phyloP scores from a whole-genome alignment of 2,329 filamentous ascomycete species.

The Hypoxylon sp. region DNA sequence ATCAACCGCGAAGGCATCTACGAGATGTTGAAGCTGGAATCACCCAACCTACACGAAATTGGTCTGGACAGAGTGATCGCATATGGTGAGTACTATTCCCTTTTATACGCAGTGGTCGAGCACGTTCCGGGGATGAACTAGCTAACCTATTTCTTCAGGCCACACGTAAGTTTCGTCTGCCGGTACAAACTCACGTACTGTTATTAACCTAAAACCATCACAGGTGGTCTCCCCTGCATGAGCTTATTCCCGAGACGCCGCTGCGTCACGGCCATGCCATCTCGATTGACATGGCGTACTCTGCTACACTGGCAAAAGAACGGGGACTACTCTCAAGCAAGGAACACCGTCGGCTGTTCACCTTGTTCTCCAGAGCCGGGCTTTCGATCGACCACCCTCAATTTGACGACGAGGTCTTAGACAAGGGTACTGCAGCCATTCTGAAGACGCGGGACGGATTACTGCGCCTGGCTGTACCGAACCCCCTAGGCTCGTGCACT shows the following conservation, averaged over 20 bases:
- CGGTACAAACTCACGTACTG: neutral
- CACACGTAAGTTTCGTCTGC: slow-evolving; percentile 62
- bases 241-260: slow-evolving; percentile 72
- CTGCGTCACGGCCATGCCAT: slow-evolving; percentile 78
- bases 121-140: neutral
- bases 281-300: slow-evolving; percentile 79
- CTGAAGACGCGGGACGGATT: slow-evolving; percentile 74
- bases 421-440: slow-evolving; percentile 72
- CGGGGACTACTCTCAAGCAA: slow-evolving; percentile 66
- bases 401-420: slow-evolving; percentile 71
- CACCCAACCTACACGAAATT: slow-evolving; percentile 76
- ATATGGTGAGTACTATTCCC: slow-evolving; percentile 53
- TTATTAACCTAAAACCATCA: slow-evolving; percentile 9
- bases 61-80: slow-evolving; percentile 76
- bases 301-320: slow-evolving; percentile 70
- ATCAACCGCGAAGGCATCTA: slow-evolving; percentile 75
- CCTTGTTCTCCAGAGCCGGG: slow-evolving; percentile 73
- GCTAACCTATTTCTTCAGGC: slow-evolving; percentile 40
- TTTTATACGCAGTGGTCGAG: neutral
- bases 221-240: slow-evolving; percentile 75
- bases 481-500: slow-evolving; percentile 69
- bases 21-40: slow-evolving; percentile 78
- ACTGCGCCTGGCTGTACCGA: slow-evolving; percentile 73
- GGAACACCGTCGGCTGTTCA: slow-evolving; percentile 69
- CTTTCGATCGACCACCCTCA: slow-evolving; percentile 75